Evolutionary conservation across 2,329 filamentous ascomycete genomes (phyloP).

Genomic region (Hypocrella siamensis): DNA sequence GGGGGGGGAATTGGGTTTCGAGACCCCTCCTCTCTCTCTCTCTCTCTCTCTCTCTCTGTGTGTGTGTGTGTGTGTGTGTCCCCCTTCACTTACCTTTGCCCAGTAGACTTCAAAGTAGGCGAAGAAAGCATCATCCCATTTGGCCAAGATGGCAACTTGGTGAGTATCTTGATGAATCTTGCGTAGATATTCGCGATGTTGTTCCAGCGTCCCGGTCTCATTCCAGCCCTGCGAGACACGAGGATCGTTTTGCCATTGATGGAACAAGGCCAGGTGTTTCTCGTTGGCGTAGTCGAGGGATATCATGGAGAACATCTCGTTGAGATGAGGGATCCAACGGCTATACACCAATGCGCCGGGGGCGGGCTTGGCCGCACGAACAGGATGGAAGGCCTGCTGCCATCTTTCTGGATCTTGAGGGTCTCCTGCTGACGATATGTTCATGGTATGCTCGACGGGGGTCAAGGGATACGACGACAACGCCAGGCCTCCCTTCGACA

Average conservation of each 20-base stretch:
- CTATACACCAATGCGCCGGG: constrained; percentile 61
- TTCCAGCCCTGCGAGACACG: constrained; percentile 71
- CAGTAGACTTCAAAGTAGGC: constrained; percentile 73
- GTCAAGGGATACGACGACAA: constrained; percentile 31
- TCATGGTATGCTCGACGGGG: constrained; percentile 29
- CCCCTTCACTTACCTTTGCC: constrained; percentile 40
- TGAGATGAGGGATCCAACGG: constrained; percentile 60
- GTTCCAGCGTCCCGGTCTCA: constrained; percentile 58
- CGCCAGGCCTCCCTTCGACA: constrained; percentile 16
- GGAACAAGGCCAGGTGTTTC: constrained; percentile 54
- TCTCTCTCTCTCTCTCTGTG: no score
- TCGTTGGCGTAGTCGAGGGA: constrained; percentile 50
- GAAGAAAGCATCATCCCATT: constrained; percentile 56
- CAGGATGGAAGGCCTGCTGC: constrained; percentile 50
- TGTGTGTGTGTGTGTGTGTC: no score
- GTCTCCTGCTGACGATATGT: constrained; percentile 21
- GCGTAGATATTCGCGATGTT: constrained; percentile 57
- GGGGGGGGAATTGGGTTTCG: not conserved
- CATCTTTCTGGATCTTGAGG: constrained; percentile 22
- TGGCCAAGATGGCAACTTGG: constrained; percentile 52
- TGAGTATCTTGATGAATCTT: constrained; percentile 57
- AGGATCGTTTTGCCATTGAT: constrained; percentile 72
- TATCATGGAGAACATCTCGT: constrained; percentile 66
- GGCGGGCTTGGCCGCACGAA: constrained; percentile 54
- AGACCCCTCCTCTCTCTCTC: no score